Evolutionary conservation across 1,284 basidiomycete genomes (phyloP), one percentile per base, ranked within the genome.

Genomic region (Phenoliferia sp.): DNA sequence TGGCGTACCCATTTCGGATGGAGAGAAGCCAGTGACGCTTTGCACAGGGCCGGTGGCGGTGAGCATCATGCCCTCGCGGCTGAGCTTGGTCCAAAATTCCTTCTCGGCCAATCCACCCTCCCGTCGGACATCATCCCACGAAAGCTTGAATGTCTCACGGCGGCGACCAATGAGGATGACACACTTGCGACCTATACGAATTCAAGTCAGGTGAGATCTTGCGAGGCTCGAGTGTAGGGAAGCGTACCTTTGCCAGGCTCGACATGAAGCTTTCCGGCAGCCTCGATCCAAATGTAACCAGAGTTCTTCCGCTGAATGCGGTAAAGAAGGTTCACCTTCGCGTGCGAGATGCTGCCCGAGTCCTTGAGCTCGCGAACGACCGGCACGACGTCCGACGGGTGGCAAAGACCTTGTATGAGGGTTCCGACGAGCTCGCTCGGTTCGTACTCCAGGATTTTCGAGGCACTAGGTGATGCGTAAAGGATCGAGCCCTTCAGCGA

Each of bases 281-380:
- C 89, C 76, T 94, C 91, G 32, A 95, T 81, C 92, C 92, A 95
- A 31, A 92, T 84, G 79, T 89, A 93, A 3, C 82, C 80, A 2
- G 84, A 86, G 61, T 79, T 76, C 77, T 88, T 90, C 16, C 86
- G 84, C 26, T 83, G 83, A 19, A 89, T 88, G 9, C 91, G 84
- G 80, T 90, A 93, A 35, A 92, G 84, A 17, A 94, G 81, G 77
- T 90, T 86, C 63, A 93, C 89, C 1, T 83, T 82, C 34, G 74
- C 68, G 52, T 79, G 79, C 29, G 66, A 64, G 6, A 76, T 72
- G 22, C 76, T 77, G 63, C 81, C 81, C 70, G 76, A 76, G 17
- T 96, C 94, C 79, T 97, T 97, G 70, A 97, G 84, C 80, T 95
- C 92, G 55, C 94, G 86, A 85, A 92, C 89, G 70, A 96, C 85